Evolutionary conservation across 2,329 filamentous ascomycete species (phyloP), one percentile per base, ranked within the genome.

Genomic region (Diaporthe sp.): DNA sequence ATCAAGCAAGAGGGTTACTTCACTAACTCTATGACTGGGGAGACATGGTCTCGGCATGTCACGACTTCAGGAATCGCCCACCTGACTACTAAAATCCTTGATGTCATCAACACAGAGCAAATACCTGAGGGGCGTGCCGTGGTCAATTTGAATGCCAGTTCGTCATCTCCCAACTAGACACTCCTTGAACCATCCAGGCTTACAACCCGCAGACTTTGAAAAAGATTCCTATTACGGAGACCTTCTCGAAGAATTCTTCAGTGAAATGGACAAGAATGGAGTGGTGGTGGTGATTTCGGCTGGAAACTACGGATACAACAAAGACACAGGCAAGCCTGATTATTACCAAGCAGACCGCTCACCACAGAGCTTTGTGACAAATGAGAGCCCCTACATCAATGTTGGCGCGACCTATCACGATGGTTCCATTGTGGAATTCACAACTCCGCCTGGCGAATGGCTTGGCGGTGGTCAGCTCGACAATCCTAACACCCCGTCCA

Each of bases 371-470:
- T 17, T 57, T 8, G 73, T 34, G 3, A 75, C 67, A 13, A 49
- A 65, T 22, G 28, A 19, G 17, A 72, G 46, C n/a, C 57, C 65
- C 8, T 53, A 19, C 57, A 75, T 75, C 28, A 10, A 4, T 15
- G 73, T 75, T n/a, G 73, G 73, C 10, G 67, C 55, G 2, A 75
- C 73, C 4, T 75, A 75, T 22, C 31, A 62, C 17, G 73, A 75
- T n/a, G 73, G 73, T 9, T 65, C 57, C 1, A 13, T 75, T 13
- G 68, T 57, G 22, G 73, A 75, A 25, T 55, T 58, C n/a, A 71
- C 55, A 10, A 75, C 73, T 12, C 65, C 65, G 0, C 42, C 44
- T 4, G 57, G 73, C 22, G 13, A 12, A 7, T 2, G 34, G 25
- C 71, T 58, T 15, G 37, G 12, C 22, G 7, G 4, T 44, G 28